These are phyloP conservation scores for Macroventuria anomochaeta DNA, from an alignment of 2,329 filamentous ascomycete species.

Conservation along the genomic window DNA sequence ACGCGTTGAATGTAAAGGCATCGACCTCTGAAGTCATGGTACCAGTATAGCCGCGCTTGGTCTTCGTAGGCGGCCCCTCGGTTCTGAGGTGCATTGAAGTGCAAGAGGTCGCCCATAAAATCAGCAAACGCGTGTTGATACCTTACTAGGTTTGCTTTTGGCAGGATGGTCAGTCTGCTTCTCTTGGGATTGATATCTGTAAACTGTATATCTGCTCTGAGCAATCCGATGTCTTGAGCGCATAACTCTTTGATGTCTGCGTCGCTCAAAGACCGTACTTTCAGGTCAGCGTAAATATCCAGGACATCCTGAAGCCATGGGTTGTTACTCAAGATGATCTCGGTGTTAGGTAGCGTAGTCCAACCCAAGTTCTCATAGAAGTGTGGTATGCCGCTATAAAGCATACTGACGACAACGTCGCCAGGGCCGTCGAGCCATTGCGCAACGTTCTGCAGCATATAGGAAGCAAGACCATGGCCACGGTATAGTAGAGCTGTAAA, in stretches of 20 bases:
- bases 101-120: slow-evolving; percentile 2
- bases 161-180: not conserved
- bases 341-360: not conserved
- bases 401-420: slow-evolving; percentile 1
- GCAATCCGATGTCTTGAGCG: not conserved
- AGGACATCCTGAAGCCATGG: slow-evolving; percentile 1
- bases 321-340: not conserved
- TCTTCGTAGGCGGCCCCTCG: not conserved
- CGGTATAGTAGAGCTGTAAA: slow-evolving; percentile 2
- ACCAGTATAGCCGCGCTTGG: slow-evolving; percentile 12
- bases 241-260: not conserved
- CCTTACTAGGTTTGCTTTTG: slow-evolving; percentile 3
- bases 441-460: slow-evolving; percentile 1
- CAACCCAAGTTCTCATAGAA: slow-evolving; percentile 7
- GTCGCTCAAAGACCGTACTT: not conserved
- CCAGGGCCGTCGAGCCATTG: slow-evolving; percentile 11
- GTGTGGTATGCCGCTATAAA: slow-evolving; percentile 4
- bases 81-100: not conserved
- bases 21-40: slow-evolving; percentile 7
- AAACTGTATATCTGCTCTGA: not conserved
- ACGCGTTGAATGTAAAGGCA: slow-evolving; percentile 8
- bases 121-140: slow-evolving; percentile 11
- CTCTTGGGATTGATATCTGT: not conserved
- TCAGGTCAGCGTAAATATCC: not conserved
- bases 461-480: slow-evolving; percentile 11